Percentiles rank a stretch among this genome's conserved stretches.
Conservation (phyloP, 495 filamentous ascomycete species). For the Podospora didyma region DNA sequence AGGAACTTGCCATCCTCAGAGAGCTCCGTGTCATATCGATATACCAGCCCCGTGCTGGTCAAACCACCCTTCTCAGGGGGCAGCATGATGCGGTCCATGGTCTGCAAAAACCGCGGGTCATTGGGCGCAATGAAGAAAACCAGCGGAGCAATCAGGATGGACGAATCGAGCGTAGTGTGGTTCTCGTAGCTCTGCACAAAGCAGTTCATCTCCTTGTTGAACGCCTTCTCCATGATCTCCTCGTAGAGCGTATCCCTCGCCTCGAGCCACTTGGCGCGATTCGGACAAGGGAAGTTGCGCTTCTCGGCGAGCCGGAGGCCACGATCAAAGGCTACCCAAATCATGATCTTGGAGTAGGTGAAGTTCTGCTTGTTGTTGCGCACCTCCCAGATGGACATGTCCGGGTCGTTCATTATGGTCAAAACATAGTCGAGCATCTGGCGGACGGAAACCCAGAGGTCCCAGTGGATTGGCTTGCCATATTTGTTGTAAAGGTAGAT, state of each 20-base stretch:
- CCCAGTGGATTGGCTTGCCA: constrained; percentile 69
- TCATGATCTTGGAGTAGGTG: constrained; percentile 69
- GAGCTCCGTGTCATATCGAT: constrained; percentile 61
- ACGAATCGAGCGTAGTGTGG: constrained; percentile 61
- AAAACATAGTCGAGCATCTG: constrained; percentile 45
- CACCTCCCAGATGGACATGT: constrained; percentile 80
- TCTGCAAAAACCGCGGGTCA: constrained; percentile 66
- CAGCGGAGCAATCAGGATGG: constrained; percentile 66
- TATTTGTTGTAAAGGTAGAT: constrained; percentile 78
- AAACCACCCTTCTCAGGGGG: constrained; percentile 67
- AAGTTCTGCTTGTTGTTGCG: constrained; percentile 69
- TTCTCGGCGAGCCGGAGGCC: constrained; percentile 67
- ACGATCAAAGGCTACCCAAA: constrained; percentile 73
- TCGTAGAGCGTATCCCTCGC: constrained; percentile 64
- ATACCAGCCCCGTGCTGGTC: constrained; percentile 66
- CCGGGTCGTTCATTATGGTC: constrained; percentile 53
- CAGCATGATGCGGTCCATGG: constrained; percentile 62
- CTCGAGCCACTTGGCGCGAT: constrained; percentile 56
- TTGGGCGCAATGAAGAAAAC: constrained; percentile 74
- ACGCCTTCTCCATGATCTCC: constrained; percentile 67
- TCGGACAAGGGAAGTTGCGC: constrained; percentile 64
- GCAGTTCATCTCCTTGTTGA: constrained; percentile 57
- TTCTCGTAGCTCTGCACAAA: constrained; percentile 72
- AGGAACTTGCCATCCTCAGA: constrained; percentile 58
- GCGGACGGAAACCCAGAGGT: constrained; percentile 50